These are phyloP conservation scores for Halophytophthora batemanensis DNA, from an alignment of 352 stramenopile species.

Conservation along the genomic window DNA sequence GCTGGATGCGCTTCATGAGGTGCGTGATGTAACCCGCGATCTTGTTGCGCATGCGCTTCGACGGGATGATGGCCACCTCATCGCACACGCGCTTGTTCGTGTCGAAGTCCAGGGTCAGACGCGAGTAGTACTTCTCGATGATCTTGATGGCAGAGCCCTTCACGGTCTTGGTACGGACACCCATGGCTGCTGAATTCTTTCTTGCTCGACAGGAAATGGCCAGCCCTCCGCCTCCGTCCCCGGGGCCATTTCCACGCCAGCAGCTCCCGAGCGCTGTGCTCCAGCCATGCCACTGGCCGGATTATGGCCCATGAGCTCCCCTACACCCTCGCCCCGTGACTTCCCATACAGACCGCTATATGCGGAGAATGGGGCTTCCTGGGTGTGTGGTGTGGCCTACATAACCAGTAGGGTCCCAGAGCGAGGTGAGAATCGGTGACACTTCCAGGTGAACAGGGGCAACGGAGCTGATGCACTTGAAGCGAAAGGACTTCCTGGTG, in stretches of 20 bases:
- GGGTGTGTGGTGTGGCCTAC: background rate
- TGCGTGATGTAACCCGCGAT: slow-evolving; percentile 99
- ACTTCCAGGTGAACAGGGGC: background rate
- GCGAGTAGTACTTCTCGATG: slow-evolving; percentile 99
- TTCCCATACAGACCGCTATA: slow-evolving; percentile 13
- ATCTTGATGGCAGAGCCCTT: slow-evolving; percentile 99
- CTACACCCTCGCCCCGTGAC: background rate
- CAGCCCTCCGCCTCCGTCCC: no score
- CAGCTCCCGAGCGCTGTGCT: slow-evolving; percentile 17
- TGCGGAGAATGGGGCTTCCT: slow-evolving; percentile 5
- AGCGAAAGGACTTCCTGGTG: no score
- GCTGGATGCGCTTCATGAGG: slow-evolving; percentile 99
- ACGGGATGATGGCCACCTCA: slow-evolving; percentile 98
- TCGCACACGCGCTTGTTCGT: slow-evolving; percentile 98
- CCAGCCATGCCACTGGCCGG: background rate
- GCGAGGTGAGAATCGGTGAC: background rate
- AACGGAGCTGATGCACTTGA: background rate
- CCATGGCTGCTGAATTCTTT: slow-evolving; percentile 80
- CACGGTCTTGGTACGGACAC: slow-evolving; percentile 99
- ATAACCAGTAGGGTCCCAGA: background rate
- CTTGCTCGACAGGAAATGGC: slow-evolving; percentile 27
- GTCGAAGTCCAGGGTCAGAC: slow-evolving; percentile 99
- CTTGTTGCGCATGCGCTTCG: slow-evolving; percentile 99
- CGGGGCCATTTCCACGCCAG: background rate
- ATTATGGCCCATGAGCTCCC: slow-evolving; percentile 7